Evolutionary conservation across 83 land plant species (phyloP), one percentile per base, ranked within the genome.

Genomic region (Thuja plicata): DNA sequence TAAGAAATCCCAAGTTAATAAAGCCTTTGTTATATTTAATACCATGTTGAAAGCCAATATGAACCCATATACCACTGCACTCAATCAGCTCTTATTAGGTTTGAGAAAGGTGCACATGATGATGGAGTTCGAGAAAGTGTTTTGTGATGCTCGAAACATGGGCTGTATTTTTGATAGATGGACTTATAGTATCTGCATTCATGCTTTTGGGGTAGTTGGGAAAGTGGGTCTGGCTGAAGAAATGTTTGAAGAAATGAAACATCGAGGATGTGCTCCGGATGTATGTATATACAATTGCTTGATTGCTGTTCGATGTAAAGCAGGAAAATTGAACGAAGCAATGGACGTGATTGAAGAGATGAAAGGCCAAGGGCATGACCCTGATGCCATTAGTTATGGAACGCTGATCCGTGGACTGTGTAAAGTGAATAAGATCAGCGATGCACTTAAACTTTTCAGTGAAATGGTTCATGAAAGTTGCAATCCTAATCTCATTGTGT

Each of bases 241-340:
- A 48, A 91, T 95, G 21, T 95, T 92, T 73, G 88, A 92, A 79
- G 93, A 92, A 85, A 91, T 94, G 96, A 95, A 92, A 88, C 89
- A 89, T 21, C 74, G 77, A 90, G 88, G 90, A 35, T 89, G 60
- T 52, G 17, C 5, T 46, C 94, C 94, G 2, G 96, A 94, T 90
- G 50, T 93, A 86, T 93, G 94, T 89, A 95, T 95, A n/a, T 95
- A 91, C 74, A 95, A 95, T 87, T 93, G 92, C 40, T 79, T 94
- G 11, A 86, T 94, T 30, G 89, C 76, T 1, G 93, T 90, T 30
- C 90, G 93, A 5, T 95, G 91, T 50, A 46, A 78, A 52, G 76
- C 41, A 13, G 95, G 95, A 27, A 95, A 88, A 86, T 90, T 92
- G 80, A 74, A 87, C 13, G 94, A 94, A 70, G 97, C 97, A 2